Evolutionary conservation across 2,329 filamentous ascomycete species (phyloP), one percentile per base, ranked within the genome.

Genomic region (Fusarium burgessii): DNA sequence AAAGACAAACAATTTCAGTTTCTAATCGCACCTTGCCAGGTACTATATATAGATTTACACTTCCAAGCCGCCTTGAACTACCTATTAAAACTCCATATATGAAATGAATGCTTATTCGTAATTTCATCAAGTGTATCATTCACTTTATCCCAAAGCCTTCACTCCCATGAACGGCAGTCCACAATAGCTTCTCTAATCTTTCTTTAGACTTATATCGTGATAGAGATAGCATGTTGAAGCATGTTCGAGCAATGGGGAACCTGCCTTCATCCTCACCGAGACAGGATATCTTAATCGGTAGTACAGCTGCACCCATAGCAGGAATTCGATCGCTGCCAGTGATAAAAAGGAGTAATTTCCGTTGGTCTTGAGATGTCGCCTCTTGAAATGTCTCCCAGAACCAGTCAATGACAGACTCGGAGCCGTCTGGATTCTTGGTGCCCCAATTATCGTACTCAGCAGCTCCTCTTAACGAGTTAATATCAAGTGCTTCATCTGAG

Each of bases 261-360:
- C 94, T 86, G 40, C 88, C 86, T 64, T 86, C 85, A 75, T 97
- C 93, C 43, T 92, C 88, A 0, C 93, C 94, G 1, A 95, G 85
- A 77, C 92, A 95, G 17, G 89, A 87, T 56, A 97, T 84, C 71
- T 91, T 90, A 69, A 98, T 93, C 11, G 91, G 87, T 56, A 97
- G 84, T 71, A 91, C 94, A 11, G 93, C 91, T 6, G 94, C 90
- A 2, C 95, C 95, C 83, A 93, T 94, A 8, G 95, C 94, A 1
- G 95, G 95, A 59, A 97, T 95, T 25, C 95, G 89, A 79, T 97
- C 95, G 73, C 93, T 96, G 14, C 94, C 94, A 1, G 95, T 97
- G 72, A 98, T 92, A 78, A 98, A 98, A 6, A 91, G 90, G 7
- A 98, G 83, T 47, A 98, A 84, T 78, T 91, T 92, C 35, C 94